These are phyloP conservation scores for Cladosporium oxysporum DNA, from an alignment of 2,329 filamentous ascomycete species.

Conservation along the genomic window DNA sequence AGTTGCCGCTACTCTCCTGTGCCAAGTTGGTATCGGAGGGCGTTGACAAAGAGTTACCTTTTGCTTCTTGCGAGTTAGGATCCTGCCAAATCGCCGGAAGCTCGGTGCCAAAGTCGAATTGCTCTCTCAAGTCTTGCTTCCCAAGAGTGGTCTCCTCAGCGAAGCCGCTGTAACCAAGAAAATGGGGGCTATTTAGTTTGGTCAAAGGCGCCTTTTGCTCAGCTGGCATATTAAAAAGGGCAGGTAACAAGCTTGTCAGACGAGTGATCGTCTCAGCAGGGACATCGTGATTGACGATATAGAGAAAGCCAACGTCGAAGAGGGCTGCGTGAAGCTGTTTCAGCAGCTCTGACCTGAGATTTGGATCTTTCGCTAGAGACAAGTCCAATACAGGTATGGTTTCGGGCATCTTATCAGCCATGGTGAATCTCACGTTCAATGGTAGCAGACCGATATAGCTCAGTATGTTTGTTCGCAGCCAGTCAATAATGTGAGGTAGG, in stretches of 20 bases:
- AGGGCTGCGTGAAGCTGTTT: constrained; percentile 49
- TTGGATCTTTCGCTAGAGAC: constrained; percentile 43
- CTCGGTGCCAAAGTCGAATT: constrained; percentile 63
- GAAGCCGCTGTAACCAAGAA: constrained; percentile 60
- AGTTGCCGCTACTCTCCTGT: constrained; percentile 39
- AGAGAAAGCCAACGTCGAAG: constrained; percentile 56
- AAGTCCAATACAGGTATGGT: constrained; percentile 54
- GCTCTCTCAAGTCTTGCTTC: constrained; percentile 55
- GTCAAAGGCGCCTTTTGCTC: constrained; percentile 45
- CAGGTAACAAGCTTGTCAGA: constrained; percentile 46
- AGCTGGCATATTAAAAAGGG: constrained; percentile 46
- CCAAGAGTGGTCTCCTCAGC: constrained; percentile 60
- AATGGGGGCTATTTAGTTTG: constrained; percentile 59
- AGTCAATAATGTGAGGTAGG: background rate
- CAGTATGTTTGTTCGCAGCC: background rate
- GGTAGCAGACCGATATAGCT: background rate
- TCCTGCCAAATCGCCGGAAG: constrained; percentile 42
- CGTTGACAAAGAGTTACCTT: background rate
- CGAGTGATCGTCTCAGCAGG: constrained; percentile 38
- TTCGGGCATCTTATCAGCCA: background rate
- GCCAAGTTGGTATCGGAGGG: background rate
- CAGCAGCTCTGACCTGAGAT: constrained; percentile 43
- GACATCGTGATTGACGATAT: constrained; percentile 54
- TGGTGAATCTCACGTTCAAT: background rate
- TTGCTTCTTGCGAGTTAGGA: background rate